These are phyloP conservation scores for Fusarium oxysporum DNA, from an alignment of 2,329 filamentous ascomycete genomes.

Conservation along the genomic window DNA sequence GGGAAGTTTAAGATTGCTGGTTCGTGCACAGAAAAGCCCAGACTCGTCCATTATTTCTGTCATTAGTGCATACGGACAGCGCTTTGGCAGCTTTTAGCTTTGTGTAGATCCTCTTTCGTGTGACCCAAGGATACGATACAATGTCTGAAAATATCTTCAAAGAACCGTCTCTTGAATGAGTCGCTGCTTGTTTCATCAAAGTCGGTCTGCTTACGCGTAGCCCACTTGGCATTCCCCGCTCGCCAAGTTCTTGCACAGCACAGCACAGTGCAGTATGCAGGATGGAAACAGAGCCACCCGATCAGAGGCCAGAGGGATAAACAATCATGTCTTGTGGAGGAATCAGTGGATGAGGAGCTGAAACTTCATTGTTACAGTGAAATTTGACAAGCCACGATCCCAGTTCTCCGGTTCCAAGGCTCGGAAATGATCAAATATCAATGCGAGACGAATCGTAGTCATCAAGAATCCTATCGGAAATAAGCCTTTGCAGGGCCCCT, in stretches of 20 bases:
- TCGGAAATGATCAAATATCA: slow-evolving; percentile 31
- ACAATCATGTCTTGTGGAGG: background rate
- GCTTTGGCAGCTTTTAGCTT: background rate
- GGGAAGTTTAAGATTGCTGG: background rate
- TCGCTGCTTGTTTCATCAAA: slow-evolving; percentile 2
- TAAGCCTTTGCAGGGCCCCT: slow-evolving; percentile 10
- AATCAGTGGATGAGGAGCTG: background rate
- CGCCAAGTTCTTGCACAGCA: background rate
- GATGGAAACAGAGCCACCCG: slow-evolving; percentile 8
- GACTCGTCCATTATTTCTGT: background rate
- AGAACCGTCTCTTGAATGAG: background rate
- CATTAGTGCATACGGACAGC: background rate
- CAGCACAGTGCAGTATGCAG: background rate
- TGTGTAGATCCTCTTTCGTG: background rate
- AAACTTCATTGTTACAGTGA: slow-evolving; percentile 2
- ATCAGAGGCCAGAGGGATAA: background rate
- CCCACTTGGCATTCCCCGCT: slow-evolving; percentile 26
- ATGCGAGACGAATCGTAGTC: slow-evolving; percentile 15
- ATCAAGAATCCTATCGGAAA: slow-evolving; percentile 2
- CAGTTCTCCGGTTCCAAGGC: slow-evolving; percentile 2
- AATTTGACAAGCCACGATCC: slow-evolving; percentile 4
- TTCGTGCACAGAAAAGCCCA: background rate
- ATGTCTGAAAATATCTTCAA: background rate
- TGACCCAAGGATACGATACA: background rate
- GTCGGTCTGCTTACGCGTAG: slow-evolving; percentile 16